These are phyloP conservation scores for Phalaenopsis hybrid DNA, from an alignment of 116 monocot genomes.

Conservation along the genomic window DNA sequence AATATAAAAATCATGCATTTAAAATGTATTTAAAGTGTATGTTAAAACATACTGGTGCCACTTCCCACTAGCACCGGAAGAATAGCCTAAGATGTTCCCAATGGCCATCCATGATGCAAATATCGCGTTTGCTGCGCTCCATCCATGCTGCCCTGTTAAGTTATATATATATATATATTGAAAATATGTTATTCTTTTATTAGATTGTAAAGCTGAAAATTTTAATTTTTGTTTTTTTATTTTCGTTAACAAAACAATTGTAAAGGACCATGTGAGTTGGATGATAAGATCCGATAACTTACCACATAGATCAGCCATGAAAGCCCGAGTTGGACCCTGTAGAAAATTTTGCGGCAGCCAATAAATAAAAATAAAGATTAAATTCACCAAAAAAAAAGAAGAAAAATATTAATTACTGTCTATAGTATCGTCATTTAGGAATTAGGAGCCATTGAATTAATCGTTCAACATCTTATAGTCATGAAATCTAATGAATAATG, in stretches of 20 bases:
- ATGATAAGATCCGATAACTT: neutral
- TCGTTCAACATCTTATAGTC: too few relatives aligned
- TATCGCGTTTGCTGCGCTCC: conserved; percentile 47
- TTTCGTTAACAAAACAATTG: neutral
- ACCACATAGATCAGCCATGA: conserved; percentile 70
- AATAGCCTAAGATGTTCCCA: conserved; percentile 64
- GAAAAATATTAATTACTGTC: too few relatives aligned
- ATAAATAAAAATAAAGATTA: too few relatives aligned
- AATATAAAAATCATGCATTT: too few relatives aligned
- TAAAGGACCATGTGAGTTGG: neutral
- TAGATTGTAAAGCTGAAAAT: too few relatives aligned
- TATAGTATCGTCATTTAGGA: too few relatives aligned
- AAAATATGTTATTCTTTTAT: too few relatives aligned
- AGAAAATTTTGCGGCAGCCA: neutral
- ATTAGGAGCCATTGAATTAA: too few relatives aligned
- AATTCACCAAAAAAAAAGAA: too few relatives aligned
- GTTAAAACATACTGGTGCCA: conserved; percentile 44
- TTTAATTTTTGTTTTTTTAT: too few relatives aligned
- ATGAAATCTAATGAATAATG: too few relatives aligned
- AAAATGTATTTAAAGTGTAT: too few relatives aligned
- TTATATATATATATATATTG: neutral
- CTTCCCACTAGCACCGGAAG: conserved; percentile 46
- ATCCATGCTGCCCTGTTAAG: conserved; percentile 31
- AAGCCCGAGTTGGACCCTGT: conserved; percentile 59
- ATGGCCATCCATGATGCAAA: conserved; percentile 68